These are phyloP conservation scores for Mortierella polycephala DNA, from an alignment of 371 early-diverging fungal genomes.

Conservation along the genomic window DNA sequence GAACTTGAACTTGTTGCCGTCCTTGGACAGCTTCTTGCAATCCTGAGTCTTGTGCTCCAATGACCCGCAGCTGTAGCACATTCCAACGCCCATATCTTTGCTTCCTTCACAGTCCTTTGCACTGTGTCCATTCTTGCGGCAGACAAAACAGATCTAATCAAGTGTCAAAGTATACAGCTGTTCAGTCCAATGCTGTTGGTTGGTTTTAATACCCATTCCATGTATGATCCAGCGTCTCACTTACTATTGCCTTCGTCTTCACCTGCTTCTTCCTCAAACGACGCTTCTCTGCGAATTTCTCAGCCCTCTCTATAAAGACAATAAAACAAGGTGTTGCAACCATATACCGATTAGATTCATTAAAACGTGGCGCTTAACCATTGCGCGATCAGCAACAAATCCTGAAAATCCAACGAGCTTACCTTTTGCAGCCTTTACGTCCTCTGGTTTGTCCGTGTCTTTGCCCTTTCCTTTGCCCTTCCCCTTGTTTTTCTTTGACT, in stretches of 20 bases:
- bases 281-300: slow-evolving; percentile 30
- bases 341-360: not conserved
- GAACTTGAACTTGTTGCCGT: slow-evolving; percentile 69
- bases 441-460: not conserved
- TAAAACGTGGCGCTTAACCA: not conserved
- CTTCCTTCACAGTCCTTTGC: slow-evolving; percentile 81
- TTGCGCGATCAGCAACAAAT: not conserved
- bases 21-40: slow-evolving; percentile 73
- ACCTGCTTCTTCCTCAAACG: slow-evolving; percentile 51
- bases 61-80: slow-evolving; percentile 91
- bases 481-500: slow-evolving; percentile 13
- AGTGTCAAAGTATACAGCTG: not conserved
- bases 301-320: slow-evolving; percentile 15
- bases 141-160: slow-evolving; percentile 81
- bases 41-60: slow-evolving; percentile 81
- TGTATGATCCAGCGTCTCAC: not conserved
- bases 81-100: slow-evolving; percentile 59
- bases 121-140: slow-evolving; percentile 86
- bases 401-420: too few relatives aligned
- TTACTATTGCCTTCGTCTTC: slow-evolving; percentile 37
- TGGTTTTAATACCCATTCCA: too few relatives aligned
- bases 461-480: slow-evolving; percentile 11
- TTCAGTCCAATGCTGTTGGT: not conserved
- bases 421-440: slow-evolving; percentile 7
- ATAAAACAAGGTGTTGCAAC: not conserved